A percentile compares a stretch with the other conserved stretches of the same genome.
Evolutionary conservation across 306 rosid genomes (phyloP).

Genomic region (Prunus dulcis): DNA sequence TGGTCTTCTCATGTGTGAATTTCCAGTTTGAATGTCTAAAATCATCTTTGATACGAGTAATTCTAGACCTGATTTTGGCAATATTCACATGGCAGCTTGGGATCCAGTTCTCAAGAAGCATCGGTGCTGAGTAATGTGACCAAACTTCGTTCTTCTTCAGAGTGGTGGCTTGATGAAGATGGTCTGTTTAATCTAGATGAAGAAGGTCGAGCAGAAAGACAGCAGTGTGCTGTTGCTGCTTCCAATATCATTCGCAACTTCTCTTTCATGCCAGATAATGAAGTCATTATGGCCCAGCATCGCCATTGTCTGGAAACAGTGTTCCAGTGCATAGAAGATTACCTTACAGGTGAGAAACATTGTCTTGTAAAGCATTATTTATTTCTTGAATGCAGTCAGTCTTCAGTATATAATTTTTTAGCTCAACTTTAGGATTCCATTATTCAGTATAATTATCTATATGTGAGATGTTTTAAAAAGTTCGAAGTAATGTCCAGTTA

Average conservation of each 20-base stretch:
- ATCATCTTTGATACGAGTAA: conserved; percentile 10
- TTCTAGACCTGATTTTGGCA: conserved; percentile 29
- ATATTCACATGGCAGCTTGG: conserved; percentile 44
- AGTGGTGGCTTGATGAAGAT: conserved; percentile 88
- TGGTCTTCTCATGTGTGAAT: conserved; percentile 5
- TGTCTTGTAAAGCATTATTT: background rate
- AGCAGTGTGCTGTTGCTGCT: conserved; percentile 89
- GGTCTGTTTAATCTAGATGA: conserved; percentile 88
- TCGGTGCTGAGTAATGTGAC: conserved; percentile 39
- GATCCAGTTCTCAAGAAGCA: conserved; percentile 56
- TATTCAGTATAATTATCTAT: background rate
- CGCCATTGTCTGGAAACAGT: conserved; percentile 92
- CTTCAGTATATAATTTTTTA: background rate
- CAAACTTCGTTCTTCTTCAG: conserved; percentile 59
- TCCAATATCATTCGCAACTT: conserved; percentile 92
- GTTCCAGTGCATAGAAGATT: conserved; percentile 88
- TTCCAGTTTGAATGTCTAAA: conserved; percentile 5
- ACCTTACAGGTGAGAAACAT: conserved; percentile 49
- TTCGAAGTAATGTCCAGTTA: background rate
- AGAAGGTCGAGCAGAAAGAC: conserved; percentile 87
- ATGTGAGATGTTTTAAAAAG: background rate
- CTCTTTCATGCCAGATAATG: conserved; percentile 99
- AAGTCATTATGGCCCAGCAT: conserved; percentile 85
- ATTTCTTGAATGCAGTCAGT: conserved; percentile 1
- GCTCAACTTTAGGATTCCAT: background rate